These are phyloP conservation scores for Hymenoscyphus fraxineus DNA, from an alignment of 2,329 filamentous ascomycete genomes.

Conservation along the genomic window DNA sequence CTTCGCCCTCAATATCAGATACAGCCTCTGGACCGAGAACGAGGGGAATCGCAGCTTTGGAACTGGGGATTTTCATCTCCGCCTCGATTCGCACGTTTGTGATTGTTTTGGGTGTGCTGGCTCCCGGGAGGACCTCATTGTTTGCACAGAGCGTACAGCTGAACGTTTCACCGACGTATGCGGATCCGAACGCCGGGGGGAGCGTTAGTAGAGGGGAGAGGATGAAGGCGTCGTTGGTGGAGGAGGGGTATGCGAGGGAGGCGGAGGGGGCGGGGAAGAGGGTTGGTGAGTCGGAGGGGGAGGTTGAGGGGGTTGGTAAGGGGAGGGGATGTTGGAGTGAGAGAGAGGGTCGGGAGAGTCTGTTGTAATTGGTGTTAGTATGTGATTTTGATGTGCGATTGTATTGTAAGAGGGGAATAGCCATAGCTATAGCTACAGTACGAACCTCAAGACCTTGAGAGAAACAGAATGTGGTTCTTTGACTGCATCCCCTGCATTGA, in stretches of 20 bases:
- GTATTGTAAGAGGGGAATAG: not conserved
- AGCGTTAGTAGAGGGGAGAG: constrained; percentile 70
- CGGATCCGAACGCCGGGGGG: constrained; percentile 86
- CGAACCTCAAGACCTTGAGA: constrained; percentile 68
- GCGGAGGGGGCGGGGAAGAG: constrained; percentile 45
- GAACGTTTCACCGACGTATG: constrained; percentile 94
- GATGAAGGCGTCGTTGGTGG: constrained; percentile 44
- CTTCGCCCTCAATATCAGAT: constrained; percentile 5
- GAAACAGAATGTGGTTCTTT: constrained; percentile 79
- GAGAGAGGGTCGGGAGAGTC: constrained; percentile 77
- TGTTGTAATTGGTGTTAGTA: constrained; percentile 36
- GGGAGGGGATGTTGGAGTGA: constrained; percentile 66
- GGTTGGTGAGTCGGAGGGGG: constrained; percentile 42
- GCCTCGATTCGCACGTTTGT: constrained; percentile 79
- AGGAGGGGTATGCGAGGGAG: constrained; percentile 68
- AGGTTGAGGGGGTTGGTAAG: constrained; percentile 41
- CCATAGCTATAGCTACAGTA: not conserved
- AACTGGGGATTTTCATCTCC: constrained; percentile 89
- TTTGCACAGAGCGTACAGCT: constrained; percentile 94
- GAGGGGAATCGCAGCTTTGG: constrained; percentile 57
- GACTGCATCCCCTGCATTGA: constrained; percentile 34
- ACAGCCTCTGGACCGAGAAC: constrained; percentile 44
- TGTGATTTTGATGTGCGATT: not conserved
- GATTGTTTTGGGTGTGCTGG: constrained; percentile 45
- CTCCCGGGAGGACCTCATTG: constrained; percentile 62